Base-by-base conservation (phyloP, 352 stramenopile species). In the Globisporangium nodosum region DNA sequence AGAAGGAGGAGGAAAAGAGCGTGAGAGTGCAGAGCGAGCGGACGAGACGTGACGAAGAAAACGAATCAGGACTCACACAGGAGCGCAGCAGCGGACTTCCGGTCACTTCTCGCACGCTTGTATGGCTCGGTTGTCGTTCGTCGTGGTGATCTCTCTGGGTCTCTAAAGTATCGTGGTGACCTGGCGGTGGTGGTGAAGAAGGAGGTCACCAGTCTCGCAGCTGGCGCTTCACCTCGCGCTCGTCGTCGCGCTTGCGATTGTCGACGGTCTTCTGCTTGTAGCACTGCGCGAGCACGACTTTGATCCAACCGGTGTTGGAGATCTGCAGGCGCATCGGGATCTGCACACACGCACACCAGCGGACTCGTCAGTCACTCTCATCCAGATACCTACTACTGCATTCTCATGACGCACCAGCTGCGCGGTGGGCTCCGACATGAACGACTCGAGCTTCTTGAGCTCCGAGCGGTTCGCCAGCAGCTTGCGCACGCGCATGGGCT, bases 221-320 rank as follows among this genome's bases (percentile, higher is more conserved):
- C 39, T 89, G 76, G 0, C 78, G 79, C 70, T 90, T 83, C 52
- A 89, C 69, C 46, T 91, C 84, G 51, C 84, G 78, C 51, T 88
- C 66, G 50, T 88, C 74, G 33, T 93, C 81, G 24, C 79, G 79
- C 67, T 81, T 84, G 57, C 84, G 84, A 35, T 76, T 90, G 61
- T 94, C 84, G 3, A 87, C 62, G 58, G 84, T 79, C 35, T 72
- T 78, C 12, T 69, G 64, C 56, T 88, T 88, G 56, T 77, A 80
- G 58, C 84, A 90, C 12, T 84, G 71, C 15, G 80, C 81, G 54
- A 90, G 63, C 45, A 90, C 75, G n/a, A 94, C 72, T 54, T 94
- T 93, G 69, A 93, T 88, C 84, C 84, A 94, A 7, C 83, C 83
- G 12, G 84, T 94, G 42, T 74, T 79, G 40, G 81, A 78, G 3